These are phyloP conservation scores for Prunus padus DNA, from an alignment of 306 rosid genomes.

Conservation along the genomic window DNA sequence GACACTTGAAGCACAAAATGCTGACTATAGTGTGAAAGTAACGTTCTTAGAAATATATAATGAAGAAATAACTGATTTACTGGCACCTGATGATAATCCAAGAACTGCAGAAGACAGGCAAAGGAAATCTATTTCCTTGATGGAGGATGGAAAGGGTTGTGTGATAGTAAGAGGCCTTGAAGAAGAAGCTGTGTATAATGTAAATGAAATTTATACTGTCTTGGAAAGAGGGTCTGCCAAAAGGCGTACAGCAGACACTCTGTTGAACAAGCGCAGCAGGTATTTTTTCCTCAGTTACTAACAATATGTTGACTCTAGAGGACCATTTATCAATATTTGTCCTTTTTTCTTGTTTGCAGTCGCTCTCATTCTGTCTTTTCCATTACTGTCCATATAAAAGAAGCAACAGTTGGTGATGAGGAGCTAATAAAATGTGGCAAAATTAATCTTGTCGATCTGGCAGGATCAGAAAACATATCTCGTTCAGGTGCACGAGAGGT, in stretches of 20 bases:
- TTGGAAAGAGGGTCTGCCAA: conserved; percentile 84
- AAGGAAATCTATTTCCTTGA: conserved; percentile 66
- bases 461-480: conserved; percentile 94
- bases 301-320: background rate
- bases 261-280: conserved; percentile 96
- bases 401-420: conserved; percentile 78
- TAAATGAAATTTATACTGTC: conserved; percentile 72
- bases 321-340: background rate
- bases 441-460: conserved; percentile 96
- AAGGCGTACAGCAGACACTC: conserved; percentile 92
- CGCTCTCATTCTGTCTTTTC: conserved; percentile 97
- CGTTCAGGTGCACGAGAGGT: conserved; percentile 99
- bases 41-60: conserved; percentile 93
- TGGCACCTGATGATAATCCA: conserved; percentile 70
- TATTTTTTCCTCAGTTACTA: conserved; percentile 7
- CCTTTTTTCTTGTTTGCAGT: conserved; percentile 55
- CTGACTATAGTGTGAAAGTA: conserved; percentile 89
- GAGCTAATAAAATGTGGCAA: conserved; percentile 96
- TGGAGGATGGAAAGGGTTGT: conserved; percentile 97
- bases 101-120: conserved; percentile 65
- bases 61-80: conserved; percentile 85
- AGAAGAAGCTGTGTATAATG: conserved; percentile 82
- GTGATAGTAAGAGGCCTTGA: conserved; percentile 90
- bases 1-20: conserved; percentile 76
- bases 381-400: conserved; percentile 80